Percentiles rank a stretch among this genome's conserved stretches.
phyloP scores from a whole-genome alignment of 371 early-diverging fungal species.

The Circinella minor region DNA sequence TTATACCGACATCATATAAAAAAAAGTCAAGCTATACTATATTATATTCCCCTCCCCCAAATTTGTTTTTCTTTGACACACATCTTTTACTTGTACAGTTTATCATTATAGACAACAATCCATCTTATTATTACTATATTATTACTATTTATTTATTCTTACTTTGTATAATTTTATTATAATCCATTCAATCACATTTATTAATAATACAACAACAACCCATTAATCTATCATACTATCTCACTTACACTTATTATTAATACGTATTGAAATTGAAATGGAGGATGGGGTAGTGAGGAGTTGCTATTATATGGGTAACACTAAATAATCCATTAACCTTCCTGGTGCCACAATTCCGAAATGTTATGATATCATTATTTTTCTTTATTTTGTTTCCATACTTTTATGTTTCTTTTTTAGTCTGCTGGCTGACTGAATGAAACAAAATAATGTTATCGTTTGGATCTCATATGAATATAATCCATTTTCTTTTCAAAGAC shows the following conservation, averaged over 20 bases:
- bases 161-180: too few relatives aligned
- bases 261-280: not conserved
- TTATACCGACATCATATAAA: not conserved
- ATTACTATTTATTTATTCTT: too few relatives aligned
- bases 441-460: not conserved
- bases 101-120: not conserved
- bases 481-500: not conserved
- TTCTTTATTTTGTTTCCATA: not conserved
- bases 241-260: not conserved
- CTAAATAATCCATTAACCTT: not conserved
- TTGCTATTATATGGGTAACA: not conserved
- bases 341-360: slow-evolving; percentile 6
- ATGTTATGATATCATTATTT: not conserved
- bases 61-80: too few relatives aligned
- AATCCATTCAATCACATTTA: too few relatives aligned
- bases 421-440: not conserved
- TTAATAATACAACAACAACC: too few relatives aligned
- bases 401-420: not conserved
- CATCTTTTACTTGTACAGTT: too few relatives aligned
- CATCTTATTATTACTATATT: not conserved
- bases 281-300: not conserved
- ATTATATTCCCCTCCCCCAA: too few relatives aligned
- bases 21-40: not conserved
- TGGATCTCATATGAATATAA: not conserved
- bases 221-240: not conserved